Base-by-base conservation (phyloP, 257 asterid genomes). In the Nyctanthes arbortristis region DNA sequence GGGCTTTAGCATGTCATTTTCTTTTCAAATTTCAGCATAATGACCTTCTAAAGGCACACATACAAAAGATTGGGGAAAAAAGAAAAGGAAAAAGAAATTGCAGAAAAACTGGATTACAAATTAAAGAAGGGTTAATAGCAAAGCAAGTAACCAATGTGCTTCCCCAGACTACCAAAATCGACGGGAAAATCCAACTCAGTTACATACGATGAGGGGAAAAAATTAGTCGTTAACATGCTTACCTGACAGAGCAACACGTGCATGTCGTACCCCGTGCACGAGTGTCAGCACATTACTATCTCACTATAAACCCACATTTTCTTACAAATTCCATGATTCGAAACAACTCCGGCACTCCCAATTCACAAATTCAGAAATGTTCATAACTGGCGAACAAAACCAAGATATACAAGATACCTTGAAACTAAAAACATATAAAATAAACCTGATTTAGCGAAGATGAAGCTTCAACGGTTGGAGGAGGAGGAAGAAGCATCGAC, bases 361-460 rank as follows among this genome's bases (percentile, higher is more conserved):
- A 66, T 25, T 28, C 24, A 49, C 43, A 37, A 63, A 54, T 30
- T 29, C n/a, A 49, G 56, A 39, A 45, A 35, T 36, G 14, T 54
- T 25, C n/a, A n/a, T 66, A 35, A 66, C 32, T 35, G 31, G 30
- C 40, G n/a, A n/a, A n/a, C 18, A 24, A 18, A 31, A 22, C 4
- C 20, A 11, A 31, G 32, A 43, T 2, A 43, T 4, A 14, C 6
- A 39, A 39, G 24, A 36, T 3, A 7, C 8, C 14, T 37, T 14
- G 18, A 16, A 60, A 2, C 40, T 16, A 52, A 47, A 25, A 20
- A 13, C n/a, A 31, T 45, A 33, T 13, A 52, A 8, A 24, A 68
- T 49, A 5, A 3, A 75, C 80, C 83, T 75, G 80, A 59, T 64
- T 18, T 56, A 61, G 76, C 61, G 68, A 71, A 31, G 82, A 40